Base-by-base conservation (phyloP, 495 filamentous ascomycete species). In the Glonium stellatum region DNA sequence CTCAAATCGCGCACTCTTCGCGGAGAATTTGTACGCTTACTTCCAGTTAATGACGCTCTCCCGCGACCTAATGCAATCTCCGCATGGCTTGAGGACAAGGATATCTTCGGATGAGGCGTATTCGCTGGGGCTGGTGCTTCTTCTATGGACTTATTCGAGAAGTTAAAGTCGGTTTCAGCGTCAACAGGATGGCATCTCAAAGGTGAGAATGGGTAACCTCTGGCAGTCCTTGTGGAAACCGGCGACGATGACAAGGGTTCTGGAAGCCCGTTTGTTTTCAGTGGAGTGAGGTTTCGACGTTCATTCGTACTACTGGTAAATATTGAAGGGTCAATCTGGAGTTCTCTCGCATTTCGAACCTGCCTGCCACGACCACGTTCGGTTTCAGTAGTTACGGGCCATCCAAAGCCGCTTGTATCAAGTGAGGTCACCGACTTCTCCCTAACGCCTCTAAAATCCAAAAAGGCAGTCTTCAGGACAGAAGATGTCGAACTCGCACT, bases 131-230 rank as follows among this genome's bases (percentile, higher is more conserved):
- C 48, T 21, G 4, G 15, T 8, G n/a, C 12, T 6, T 21, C 48
- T 51, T 27, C n/a, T 27, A 31, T 31, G 6, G 25, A 23, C 5
- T 25, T 0, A 51, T 50, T 4, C n/a, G 58, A 47, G 23, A 55
- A 55, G 18, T 50, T 47, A 25, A 67, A 35, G 58, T 60, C 47
- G 21, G 57, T 53, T 34, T 60, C 57, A 23, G 57, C 51, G 22
- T 54, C 56, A n/a, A 67, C 55, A n/a, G 64, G 64, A 52, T 67
- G 54, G 18, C 59, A 60, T 13, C 60, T 34, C 19, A 67, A 42
- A 9, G 64, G 64, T 8, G 60, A 59, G 57, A 67, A 63, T n/a
- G 18, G 49, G 23, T 42, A 23, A 25, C 41, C 49, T 1, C 47
- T 47, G 8, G 52, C 18, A 35, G 60, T 39, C 5, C 15, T 4